phyloP scores from a whole-genome alignment of 805 yeast species.

The Barnettozyma siamensis region DNA sequence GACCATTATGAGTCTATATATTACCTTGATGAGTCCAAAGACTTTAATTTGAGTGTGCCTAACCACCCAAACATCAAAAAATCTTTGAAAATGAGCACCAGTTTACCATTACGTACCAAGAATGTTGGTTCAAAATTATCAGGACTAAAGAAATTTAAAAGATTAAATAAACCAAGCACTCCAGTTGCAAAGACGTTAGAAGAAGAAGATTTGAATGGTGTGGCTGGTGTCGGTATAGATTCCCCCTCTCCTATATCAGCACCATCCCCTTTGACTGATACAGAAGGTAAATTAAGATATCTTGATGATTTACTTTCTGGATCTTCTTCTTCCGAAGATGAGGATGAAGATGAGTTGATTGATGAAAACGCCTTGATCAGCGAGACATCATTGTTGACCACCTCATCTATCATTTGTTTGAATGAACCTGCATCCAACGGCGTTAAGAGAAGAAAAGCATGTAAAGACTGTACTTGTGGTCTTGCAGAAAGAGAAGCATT shows the following conservation, averaged over 20 bases:
- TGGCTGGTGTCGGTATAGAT: background rate
- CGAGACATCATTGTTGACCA: slow-evolving; percentile 25
- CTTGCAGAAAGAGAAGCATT: slow-evolving; percentile 79
- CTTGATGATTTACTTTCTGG: slow-evolving; percentile 10
- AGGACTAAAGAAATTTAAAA: slow-evolving; percentile 24
- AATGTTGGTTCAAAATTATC: slow-evolving; percentile 23
- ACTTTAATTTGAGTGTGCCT: slow-evolving; percentile 20
- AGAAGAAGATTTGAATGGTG: no score
- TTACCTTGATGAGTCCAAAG: slow-evolving; percentile 19
- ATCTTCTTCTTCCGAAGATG: slow-evolving; percentile 15
- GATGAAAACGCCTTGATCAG: slow-evolving; percentile 36
- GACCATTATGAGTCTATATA: slow-evolving; percentile 23
- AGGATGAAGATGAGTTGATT: slow-evolving; percentile 25
- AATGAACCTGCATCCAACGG: slow-evolving; percentile 49
- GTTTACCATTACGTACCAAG: slow-evolving; percentile 10
- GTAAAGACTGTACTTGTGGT: slow-evolving; percentile 98
- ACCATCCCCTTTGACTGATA: slow-evolving; percentile 13
- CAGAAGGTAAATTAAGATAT: slow-evolving; percentile 19
- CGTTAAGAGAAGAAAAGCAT: slow-evolving; percentile 75
- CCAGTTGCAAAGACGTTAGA: background rate
- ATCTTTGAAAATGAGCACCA: slow-evolving; percentile 11
- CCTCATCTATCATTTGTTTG: slow-evolving; percentile 32
- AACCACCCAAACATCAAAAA: slow-evolving; percentile 21
- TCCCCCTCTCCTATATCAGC: slow-evolving; percentile 18
- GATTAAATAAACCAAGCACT: slow-evolving; percentile 11